Conservation (phyloP, 192 early-diverging fungal genomes). For the Spinellus fusiger region DNA sequence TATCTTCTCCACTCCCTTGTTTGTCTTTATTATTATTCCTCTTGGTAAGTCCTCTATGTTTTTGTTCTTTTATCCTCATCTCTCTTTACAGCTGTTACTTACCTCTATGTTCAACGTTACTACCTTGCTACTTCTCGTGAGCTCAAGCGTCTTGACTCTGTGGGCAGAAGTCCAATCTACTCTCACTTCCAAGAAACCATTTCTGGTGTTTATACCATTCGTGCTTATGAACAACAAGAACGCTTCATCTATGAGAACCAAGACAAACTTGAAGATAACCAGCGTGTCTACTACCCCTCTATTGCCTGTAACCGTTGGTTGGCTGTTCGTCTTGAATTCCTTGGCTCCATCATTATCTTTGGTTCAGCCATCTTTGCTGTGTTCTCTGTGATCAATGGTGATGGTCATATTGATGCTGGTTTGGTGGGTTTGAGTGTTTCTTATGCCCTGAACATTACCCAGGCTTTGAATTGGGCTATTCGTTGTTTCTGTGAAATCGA, state of each 20-base stretch:
- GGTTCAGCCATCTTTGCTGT: slow-evolving; percentile 70
- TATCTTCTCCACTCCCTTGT: slow-evolving; percentile 36
- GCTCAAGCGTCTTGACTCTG: slow-evolving; percentile 78
- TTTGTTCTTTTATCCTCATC: neutral
- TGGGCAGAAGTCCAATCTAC: slow-evolving; percentile 78
- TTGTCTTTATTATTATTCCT: slow-evolving; percentile 43
- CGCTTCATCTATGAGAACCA: slow-evolving; percentile 70
- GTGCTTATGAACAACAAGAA: slow-evolving; percentile 57
- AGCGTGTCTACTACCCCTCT: slow-evolving; percentile 72
- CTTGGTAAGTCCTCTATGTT: slow-evolving; percentile 19
- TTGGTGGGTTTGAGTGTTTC: slow-evolving; percentile 56
- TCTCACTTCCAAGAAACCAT: slow-evolving; percentile 65
- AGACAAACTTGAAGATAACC: slow-evolving; percentile 68
- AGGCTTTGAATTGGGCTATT: slow-evolving; percentile 84
- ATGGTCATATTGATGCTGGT: slow-evolving; percentile 55
- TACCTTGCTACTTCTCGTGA: slow-evolving; percentile 73
- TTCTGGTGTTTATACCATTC: slow-evolving; percentile 58
- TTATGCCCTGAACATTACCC: slow-evolving; percentile 69
- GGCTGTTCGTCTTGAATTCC: slow-evolving; percentile 71
- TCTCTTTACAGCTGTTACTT: slow-evolving; percentile 35
- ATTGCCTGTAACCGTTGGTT: slow-evolving; percentile 66
- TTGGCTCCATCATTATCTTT: slow-evolving; percentile 76
- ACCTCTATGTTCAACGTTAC: slow-evolving; percentile 41
- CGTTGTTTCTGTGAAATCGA: slow-evolving; percentile 85
- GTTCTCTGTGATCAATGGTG: slow-evolving; percentile 48